Conservation (phyloP, 805 yeast genomes). For the Candida hungchunana region DNA sequence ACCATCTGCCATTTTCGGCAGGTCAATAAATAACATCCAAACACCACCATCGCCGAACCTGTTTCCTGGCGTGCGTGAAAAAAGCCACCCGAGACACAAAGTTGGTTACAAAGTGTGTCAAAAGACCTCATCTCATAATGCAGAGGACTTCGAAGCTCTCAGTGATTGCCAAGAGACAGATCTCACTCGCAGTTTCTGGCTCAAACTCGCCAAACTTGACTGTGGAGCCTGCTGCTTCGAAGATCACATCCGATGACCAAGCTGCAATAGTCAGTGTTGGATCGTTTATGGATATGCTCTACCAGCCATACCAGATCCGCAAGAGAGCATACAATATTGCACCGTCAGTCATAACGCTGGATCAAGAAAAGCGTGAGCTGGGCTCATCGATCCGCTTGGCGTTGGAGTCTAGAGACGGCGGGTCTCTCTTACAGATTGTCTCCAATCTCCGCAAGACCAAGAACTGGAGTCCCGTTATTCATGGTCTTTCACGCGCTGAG, state of each 20-base stretch:
- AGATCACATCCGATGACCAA: neutral
- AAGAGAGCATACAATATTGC: neutral
- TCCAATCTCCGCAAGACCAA: neutral
- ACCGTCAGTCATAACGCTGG: neutral
- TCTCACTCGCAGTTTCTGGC: neutral
- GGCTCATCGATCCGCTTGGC: conserved; percentile 3
- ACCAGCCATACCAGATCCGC: conserved; percentile 3
- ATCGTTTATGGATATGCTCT: conserved; percentile 2
- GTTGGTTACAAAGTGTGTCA: too few relatives aligned
- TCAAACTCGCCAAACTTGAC: neutral
- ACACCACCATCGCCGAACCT: too few relatives aligned
- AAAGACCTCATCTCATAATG: too few relatives aligned
- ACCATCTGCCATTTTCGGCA: too few relatives aligned
- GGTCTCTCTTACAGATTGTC: conserved; percentile 1
- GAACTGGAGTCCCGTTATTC: conserved; percentile 4
- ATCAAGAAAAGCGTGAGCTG: neutral
- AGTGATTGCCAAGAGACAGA: neutral
- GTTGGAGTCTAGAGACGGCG: conserved; percentile 3
- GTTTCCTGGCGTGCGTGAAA: too few relatives aligned
- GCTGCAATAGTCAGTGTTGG: neutral
- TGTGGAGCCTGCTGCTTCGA: neutral
- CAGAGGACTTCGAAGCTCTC: neutral
- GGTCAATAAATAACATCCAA: too few relatives aligned
- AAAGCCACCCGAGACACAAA: too few relatives aligned
- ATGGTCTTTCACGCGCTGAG: conserved; percentile 12